Evolutionary conservation across 1,139 yeast genomes (phyloP).

Genomic region (Geotrichum bryndzae): DNA sequence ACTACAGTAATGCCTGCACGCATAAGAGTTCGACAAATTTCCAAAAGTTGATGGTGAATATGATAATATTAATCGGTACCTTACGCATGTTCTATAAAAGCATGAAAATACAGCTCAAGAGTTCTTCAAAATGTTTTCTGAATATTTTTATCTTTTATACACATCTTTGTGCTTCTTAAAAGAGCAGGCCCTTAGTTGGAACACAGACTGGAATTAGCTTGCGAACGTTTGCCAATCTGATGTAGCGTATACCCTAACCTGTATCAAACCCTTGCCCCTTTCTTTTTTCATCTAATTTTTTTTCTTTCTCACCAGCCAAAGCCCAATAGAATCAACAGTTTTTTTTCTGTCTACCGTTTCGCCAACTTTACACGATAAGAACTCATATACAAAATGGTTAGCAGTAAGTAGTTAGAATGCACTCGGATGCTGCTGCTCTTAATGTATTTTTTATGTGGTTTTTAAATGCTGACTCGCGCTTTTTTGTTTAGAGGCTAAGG

Average conservation of each 20-base stretch:
- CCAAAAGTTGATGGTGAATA: no score
- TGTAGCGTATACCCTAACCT: constrained; percentile 13
- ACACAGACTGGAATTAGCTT: not conserved
- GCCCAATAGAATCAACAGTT: not conserved
- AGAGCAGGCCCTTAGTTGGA: no score
- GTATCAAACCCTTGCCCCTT: not conserved
- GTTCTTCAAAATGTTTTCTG: no score
- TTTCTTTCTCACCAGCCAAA: not conserved
- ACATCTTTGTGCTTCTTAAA: no score
- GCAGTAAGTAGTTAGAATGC: constrained; percentile 12
- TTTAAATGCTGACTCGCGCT: not conserved
- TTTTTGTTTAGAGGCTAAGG: constrained; percentile 16
- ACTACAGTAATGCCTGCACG: no score
- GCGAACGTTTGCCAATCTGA: not conserved
- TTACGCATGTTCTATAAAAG: no score
- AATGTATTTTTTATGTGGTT: not conserved
- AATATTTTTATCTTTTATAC: no score
- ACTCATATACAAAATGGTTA: constrained; percentile 12
- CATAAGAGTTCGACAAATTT: no score
- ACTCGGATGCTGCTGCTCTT: not conserved
- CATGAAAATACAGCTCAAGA: no score
- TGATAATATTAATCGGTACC: no score
- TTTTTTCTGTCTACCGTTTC: not conserved
- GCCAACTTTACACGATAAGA: not conserved
- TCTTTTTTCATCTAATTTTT: constrained; percentile 2